Conservation (phyloP, 2,329 filamentous ascomycete genomes). For the Davidsoniella australis region DNA sequence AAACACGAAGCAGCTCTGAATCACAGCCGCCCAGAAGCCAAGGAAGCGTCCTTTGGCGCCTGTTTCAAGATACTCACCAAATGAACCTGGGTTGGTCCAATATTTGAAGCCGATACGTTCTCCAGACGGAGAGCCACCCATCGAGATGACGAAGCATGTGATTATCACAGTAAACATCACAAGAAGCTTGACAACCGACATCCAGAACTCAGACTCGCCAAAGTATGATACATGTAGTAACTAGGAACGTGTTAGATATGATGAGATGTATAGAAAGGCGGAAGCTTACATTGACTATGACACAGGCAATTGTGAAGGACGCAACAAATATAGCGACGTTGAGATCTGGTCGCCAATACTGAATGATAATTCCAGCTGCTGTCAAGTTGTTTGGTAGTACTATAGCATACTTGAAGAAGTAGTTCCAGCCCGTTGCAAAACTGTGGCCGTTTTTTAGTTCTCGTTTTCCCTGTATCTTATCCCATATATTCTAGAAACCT, state of each 20-base stretch:
- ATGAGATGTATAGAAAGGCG: background rate
- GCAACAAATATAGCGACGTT: constrained; percentile 24
- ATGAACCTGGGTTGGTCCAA: constrained; percentile 27
- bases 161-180: constrained; percentile 25
- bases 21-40: constrained; percentile 23
- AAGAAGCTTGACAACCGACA: constrained; percentile 27
- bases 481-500: background rate
- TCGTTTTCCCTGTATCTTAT: background rate
- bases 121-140: constrained; percentile 23
- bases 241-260: background rate
- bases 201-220: constrained; percentile 32
- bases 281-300: constrained; percentile 18
- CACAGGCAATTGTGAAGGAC: constrained; percentile 20
- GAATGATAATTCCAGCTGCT: constrained; percentile 22
- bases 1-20: constrained; percentile 25
- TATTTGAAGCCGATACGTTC: constrained; percentile 26
- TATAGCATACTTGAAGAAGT: constrained; percentile 25
- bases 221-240: constrained; percentile 24
- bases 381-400: constrained; percentile 24
- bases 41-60: constrained; percentile 23
- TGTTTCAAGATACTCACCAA: constrained; percentile 21
- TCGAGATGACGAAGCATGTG: constrained; percentile 22
- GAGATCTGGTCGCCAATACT: constrained; percentile 21
- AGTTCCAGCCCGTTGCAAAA: constrained; percentile 24
- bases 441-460: constrained; percentile 12